A percentile compares a stretch with the other conserved stretches of the same genome.
These are phyloP conservation scores for Camellia granthamiana DNA, from an alignment of 148 eudicot genomes.

Conservation along the genomic window DNA sequence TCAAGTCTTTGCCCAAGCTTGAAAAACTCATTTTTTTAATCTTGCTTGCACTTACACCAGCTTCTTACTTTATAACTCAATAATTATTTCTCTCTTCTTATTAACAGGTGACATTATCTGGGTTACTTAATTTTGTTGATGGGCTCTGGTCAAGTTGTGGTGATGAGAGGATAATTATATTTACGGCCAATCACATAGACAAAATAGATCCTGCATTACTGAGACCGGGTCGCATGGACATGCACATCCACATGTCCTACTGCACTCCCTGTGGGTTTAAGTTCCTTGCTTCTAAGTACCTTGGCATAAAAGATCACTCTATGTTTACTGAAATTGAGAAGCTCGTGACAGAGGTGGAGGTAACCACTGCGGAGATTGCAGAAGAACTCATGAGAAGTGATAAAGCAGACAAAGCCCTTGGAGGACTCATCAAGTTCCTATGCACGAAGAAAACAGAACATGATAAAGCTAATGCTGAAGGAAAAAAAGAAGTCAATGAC, in stretches of 20 bases:
- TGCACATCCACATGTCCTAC: slow-evolving; percentile 27
- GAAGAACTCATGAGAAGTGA: slow-evolving; percentile 27
- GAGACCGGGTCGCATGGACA: slow-evolving; percentile 26
- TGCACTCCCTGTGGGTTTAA: slow-evolving; percentile 19
- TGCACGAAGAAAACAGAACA: neutral
- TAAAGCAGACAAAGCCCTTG: slow-evolving; percentile 13
- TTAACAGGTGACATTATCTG: slow-evolving; percentile 17
- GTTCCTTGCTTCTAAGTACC: slow-evolving; percentile 21
- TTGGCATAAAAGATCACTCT: slow-evolving; percentile 6
- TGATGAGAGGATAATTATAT: slow-evolving; percentile 19
- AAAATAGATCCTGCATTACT: slow-evolving; percentile 24
- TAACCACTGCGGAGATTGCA: slow-evolving; percentile 21
- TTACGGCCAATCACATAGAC: slow-evolving; percentile 20
- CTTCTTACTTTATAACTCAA: too few relatives aligned
- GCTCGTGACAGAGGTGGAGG: slow-evolving; percentile 2
- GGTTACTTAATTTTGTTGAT: slow-evolving; percentile 18
- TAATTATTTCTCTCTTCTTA: neutral
- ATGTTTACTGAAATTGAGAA: slow-evolving; percentile 11
- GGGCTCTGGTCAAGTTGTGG: slow-evolving; percentile 26
- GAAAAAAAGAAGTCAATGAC: neutral
- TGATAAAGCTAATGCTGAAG: neutral
- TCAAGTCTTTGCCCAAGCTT: too few relatives aligned
- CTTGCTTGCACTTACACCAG: too few relatives aligned
- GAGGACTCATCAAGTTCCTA: slow-evolving; percentile 14
- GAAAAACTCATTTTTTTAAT: too few relatives aligned